Conservation (phyloP, 768 basidiomycete genomes). For the Pulveroboletus sp. region DNA sequence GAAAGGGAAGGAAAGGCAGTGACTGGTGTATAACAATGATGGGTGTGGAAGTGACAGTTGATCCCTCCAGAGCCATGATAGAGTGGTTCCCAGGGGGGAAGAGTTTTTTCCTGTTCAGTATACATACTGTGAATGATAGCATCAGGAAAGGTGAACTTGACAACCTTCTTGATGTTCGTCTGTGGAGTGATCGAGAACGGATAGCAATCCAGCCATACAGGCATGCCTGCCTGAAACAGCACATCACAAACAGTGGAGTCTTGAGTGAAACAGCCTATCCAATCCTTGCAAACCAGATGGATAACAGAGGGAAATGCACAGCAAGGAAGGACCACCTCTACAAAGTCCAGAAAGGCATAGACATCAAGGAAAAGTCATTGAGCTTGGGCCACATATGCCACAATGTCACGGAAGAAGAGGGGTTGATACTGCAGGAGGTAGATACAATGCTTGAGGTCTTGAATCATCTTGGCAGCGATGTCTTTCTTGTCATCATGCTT, state of each 20-base stretch:
- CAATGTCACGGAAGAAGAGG: not conserved
- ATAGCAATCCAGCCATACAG: not conserved
- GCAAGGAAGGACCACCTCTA: not conserved
- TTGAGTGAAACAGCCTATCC: not conserved
- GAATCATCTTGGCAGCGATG: not conserved
- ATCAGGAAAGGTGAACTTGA: not conserved
- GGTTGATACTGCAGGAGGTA: not conserved
- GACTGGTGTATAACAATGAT: not conserved
- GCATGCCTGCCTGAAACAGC: not conserved
- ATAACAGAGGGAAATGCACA: not conserved
- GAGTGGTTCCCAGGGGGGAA: too few relatives aligned
- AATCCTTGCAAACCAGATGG: too few relatives aligned
- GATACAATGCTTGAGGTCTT: not conserved
- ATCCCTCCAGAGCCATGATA: not conserved
- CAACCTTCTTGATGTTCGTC: not conserved
- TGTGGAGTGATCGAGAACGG: not conserved
- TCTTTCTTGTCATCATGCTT: not conserved
- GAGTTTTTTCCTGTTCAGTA: not conserved
- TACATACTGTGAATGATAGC: not conserved
- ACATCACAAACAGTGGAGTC: not conserved
- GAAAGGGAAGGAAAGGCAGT: not conserved
- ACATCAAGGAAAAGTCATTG: constrained; percentile 6
- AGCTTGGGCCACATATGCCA: constrained; percentile 4
- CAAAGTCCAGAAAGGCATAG: not conserved
- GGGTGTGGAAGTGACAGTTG: not conserved